Conservation (phyloP, 495 filamentous ascomycete species). For the Parathielavia appendiculata region DNA sequence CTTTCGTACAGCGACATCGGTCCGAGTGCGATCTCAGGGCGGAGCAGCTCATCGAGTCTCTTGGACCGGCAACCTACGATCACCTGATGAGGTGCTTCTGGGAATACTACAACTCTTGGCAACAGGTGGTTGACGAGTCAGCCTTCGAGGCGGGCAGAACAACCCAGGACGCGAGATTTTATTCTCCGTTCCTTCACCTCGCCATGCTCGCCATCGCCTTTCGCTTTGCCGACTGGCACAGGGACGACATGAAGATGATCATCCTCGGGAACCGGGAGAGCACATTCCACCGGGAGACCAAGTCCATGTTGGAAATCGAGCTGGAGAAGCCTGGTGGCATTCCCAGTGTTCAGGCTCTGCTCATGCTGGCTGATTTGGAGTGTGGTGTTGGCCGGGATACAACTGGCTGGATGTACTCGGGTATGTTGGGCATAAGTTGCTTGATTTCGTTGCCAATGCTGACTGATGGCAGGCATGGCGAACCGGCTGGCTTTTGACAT, state of each 20-base stretch:
- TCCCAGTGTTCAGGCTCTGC: constrained; percentile 46
- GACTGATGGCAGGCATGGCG: constrained; percentile 33
- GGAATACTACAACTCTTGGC: constrained; percentile 44
- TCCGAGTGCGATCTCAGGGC: constrained; percentile 40
- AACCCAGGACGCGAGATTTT: constrained; percentile 41
- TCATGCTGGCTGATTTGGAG: constrained; percentile 50
- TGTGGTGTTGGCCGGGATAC: constrained; percentile 48
- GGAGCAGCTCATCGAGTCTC: constrained; percentile 40
- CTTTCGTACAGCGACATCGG: constrained; percentile 17
- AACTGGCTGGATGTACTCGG: constrained; percentile 50
- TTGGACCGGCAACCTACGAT: constrained; percentile 44
- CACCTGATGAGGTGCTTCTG: constrained; percentile 50
- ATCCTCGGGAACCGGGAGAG: constrained; percentile 44
- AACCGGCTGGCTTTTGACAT: constrained; percentile 48
- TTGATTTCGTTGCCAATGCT: neutral
- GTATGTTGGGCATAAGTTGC: constrained; percentile 18
- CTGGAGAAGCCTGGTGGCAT: constrained; percentile 47
- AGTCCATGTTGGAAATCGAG: constrained; percentile 48
- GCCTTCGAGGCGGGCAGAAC: constrained; percentile 47
- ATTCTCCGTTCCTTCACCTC: constrained; percentile 50
- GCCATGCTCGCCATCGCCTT: constrained; percentile 49
- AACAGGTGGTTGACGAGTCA: constrained; percentile 44
- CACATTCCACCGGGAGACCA: constrained; percentile 49
- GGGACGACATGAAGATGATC: constrained; percentile 46
- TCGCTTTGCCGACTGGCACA: constrained; percentile 42